phyloP scores from a whole-genome alignment of 2,329 filamentous ascomycete species.

The Aspergillus jensenii region DNA sequence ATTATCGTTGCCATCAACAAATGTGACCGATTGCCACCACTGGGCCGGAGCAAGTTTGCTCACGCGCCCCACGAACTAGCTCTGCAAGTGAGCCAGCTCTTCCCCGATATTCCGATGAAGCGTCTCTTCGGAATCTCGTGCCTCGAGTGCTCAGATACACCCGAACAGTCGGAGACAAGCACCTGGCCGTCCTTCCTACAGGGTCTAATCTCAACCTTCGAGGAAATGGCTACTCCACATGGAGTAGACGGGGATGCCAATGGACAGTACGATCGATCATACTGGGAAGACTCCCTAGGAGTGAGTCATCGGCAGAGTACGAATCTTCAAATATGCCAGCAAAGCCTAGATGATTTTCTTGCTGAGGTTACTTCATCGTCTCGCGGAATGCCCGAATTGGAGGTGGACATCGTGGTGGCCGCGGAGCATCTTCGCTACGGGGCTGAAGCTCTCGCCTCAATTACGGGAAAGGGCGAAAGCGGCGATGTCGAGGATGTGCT shows the following conservation, averaged over 20 bases:
- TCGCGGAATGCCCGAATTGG: conserved; percentile 21
- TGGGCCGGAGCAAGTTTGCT: conserved; percentile 9
- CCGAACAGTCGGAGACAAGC: conserved; percentile 36
- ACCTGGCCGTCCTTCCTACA: conserved; percentile 64
- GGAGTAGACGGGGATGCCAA: conserved; percentile 34
- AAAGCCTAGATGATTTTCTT: conserved; percentile 72
- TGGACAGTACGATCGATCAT: conserved; percentile 56
- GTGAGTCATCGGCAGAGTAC: conserved; percentile 87
- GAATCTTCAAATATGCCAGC: conserved; percentile 71
- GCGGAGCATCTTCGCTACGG: conserved; percentile 85
- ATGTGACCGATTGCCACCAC: conserved; percentile 48
- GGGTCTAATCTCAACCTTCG: conserved; percentile 67
- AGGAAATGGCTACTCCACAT: conserved; percentile 41
- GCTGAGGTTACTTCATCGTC: conserved; percentile 55
- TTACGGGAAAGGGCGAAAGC: conserved; percentile 80
- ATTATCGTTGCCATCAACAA: conserved; percentile 65
- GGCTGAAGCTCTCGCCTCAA: conserved; percentile 75
- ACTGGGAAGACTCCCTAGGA: conserved; percentile 80
- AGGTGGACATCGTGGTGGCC: conserved; percentile 79
- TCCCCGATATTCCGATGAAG: conserved; percentile 45
- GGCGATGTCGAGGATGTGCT: conserved; percentile 94
- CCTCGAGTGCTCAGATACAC: conserved; percentile 51
- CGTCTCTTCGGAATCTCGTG: conserved; percentile 71
- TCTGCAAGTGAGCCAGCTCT: conserved; percentile 42
- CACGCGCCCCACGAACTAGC: conserved; percentile 20